These are phyloP conservation scores for Quercus berberidifolia DNA, from an alignment of 306 rosid genomes.

Conservation along the genomic window DNA sequence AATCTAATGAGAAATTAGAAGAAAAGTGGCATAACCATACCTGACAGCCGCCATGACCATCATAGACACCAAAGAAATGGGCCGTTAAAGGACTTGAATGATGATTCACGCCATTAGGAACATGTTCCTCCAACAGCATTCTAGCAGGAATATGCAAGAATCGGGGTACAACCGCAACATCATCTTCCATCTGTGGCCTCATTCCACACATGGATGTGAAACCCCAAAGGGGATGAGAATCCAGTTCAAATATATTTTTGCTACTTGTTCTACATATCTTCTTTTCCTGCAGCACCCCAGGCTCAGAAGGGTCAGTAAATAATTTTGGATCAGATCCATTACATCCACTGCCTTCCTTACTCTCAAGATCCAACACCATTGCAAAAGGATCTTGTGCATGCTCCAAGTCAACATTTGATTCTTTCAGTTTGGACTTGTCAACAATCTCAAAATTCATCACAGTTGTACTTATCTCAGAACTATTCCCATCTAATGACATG, in stretches of 20 bases:
- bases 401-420: conserved; percentile 14
- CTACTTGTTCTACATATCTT: conserved; percentile 30
- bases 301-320: conserved; percentile 24
- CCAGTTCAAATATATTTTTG: conserved; percentile 30
- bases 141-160: conserved; percentile 45
- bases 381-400: conserved; percentile 29
- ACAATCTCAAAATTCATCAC: not conserved
- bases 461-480: too few species aligned
- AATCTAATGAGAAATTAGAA: conserved; percentile 1
- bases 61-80: conserved; percentile 78
- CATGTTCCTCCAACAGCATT: conserved; percentile 40
- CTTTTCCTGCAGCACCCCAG: conserved; percentile 32
- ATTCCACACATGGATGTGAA: conserved; percentile 58
- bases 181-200: conserved; percentile 89
- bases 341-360: conserved; percentile 33
- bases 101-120: conserved; percentile 14
- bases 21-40: conserved; percentile 21
- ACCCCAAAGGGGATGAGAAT: conserved; percentile 57
- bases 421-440: conserved; percentile 9
- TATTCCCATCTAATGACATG: not conserved
- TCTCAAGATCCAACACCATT: conserved; percentile 28
- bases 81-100: conserved; percentile 24
- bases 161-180: conserved; percentile 49
- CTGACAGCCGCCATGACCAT: conserved; percentile 87
- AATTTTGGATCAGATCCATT: conserved; percentile 38